Base-by-base conservation (phyloP, 257 asterid genomes). In the Petunia secreta region DNA sequence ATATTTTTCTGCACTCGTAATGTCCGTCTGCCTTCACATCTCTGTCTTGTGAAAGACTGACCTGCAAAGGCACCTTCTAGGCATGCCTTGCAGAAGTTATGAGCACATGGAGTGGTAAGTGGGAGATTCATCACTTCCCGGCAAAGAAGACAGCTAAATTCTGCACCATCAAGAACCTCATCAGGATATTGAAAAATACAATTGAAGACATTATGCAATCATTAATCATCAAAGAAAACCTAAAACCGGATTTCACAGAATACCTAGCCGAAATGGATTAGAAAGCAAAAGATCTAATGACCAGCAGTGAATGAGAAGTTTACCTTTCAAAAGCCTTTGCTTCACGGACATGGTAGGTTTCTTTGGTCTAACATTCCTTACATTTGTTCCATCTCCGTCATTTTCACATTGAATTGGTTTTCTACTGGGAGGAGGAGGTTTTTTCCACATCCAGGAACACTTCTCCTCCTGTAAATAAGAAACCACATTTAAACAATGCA, bases 91-190 rank as follows among this genome's bases (percentile, higher is more conserved):
- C 98, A 94, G 88, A 93, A 94, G 84, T 94, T 91, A 53, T 94
- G 98, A 55, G 93, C 98, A 82, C 98, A 94, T 0, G 98, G 98
- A 9, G 98, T 94, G 57, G 96, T 93, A 68, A 94, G 87, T 1
- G 98, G 98, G 44, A 50, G 81, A 65, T 57, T 91, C 97, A 93
- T 91, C 85, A 93, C 98, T 69, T 93, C 90, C 75, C 86, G 89
- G 77, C 98, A 94, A 41, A 91, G 76, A 52, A 81, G 90, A 84
- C 98, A 94, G 81, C 92, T 87, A 80, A 94, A 93, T 78, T 93
- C 98, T 94, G 96, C 92, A 87, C 75, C 25, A 78, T 43, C 6
- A 34, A 58, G 59, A 39, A 16, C 75, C 62, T 71, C 37, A 68
- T 41, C n/a, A 69, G 63, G 43, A 64, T 59, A 43, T 67, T 25